These are phyloP conservation scores for Geotrichum aggregatum DNA, from an alignment of 1,139 yeast genomes.

Conservation along the genomic window DNA sequence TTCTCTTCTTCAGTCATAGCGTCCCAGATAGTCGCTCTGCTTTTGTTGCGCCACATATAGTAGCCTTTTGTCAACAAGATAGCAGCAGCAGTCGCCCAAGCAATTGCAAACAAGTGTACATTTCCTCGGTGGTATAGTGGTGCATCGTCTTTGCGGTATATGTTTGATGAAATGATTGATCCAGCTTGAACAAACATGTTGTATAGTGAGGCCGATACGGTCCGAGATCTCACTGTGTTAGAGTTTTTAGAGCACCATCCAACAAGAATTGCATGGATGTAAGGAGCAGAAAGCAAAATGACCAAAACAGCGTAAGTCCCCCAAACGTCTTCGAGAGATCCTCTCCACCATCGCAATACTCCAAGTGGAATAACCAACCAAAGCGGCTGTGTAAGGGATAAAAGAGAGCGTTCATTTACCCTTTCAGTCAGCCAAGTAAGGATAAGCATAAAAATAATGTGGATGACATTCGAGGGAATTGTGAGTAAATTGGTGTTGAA, in stretches of 20 bases:
- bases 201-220: conserved; percentile 57
- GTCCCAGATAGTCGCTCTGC: conserved; percentile 47
- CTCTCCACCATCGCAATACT: conserved; percentile 50
- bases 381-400: conserved; percentile 37
- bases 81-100: conserved; percentile 31
- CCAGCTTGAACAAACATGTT: conserved; percentile 57
- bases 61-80: conserved; percentile 35
- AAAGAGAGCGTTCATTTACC: conserved; percentile 39
- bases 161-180: conserved; percentile 47
- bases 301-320: conserved; percentile 51
- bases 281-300: conserved; percentile 47
- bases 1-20: conserved; percentile 48
- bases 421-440: conserved; percentile 45
- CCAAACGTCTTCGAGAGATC: conserved; percentile 48
- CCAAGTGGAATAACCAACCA: conserved; percentile 43
- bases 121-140: conserved; percentile 59
- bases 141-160: conserved; percentile 52
- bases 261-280: conserved; percentile 53
- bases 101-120: conserved; percentile 42
- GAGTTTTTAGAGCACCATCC: conserved; percentile 59
- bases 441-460: conserved; percentile 41
- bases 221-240: conserved; percentile 54
- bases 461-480: conserved; percentile 48
- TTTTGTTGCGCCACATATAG: conserved; percentile 47
- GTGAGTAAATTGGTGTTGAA: conserved; percentile 52